Percentiles rank a stretch among this genome's conserved stretches.
Conservation (phyloP, 148 eudicot species). For the Amaranthus hypochondriacus region DNA sequence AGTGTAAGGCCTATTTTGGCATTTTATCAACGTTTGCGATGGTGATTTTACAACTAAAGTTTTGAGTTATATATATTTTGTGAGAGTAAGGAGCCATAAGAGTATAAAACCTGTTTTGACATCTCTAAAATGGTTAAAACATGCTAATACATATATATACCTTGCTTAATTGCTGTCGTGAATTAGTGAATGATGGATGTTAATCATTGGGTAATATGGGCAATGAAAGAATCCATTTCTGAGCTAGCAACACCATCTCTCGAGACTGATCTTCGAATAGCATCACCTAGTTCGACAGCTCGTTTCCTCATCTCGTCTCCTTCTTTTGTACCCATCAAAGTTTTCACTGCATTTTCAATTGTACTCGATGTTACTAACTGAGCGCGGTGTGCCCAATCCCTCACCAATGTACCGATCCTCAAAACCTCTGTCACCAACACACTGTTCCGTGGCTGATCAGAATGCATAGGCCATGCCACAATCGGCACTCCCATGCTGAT, state of each 20-base stretch:
- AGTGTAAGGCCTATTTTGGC: too few relatives aligned
- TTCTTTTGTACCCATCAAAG: conserved; percentile 35
- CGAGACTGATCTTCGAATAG: conserved; percentile 19
- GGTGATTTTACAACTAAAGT: too few relatives aligned
- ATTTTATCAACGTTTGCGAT: too few relatives aligned
- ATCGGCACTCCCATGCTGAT: conserved; percentile 54
- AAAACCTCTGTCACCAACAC: conserved; percentile 35
- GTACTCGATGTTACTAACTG: conserved; percentile 22
- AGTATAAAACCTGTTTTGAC: too few relatives aligned
- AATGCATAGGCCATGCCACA: conserved; percentile 57
- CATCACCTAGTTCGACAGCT: conserved; percentile 28
- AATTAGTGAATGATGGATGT: not conserved
- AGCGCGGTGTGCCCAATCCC: conserved; percentile 34
- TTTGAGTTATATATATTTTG: too few relatives aligned
- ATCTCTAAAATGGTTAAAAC: too few relatives aligned
- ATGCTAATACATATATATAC: too few relatives aligned
- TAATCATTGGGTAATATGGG: conserved; percentile 11
- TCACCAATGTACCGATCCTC: conserved; percentile 30
- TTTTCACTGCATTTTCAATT: conserved; percentile 27
- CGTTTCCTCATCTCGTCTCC: conserved; percentile 40
- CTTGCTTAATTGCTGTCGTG: too few relatives aligned
- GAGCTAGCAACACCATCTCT: conserved; percentile 33
- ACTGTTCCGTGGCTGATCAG: conserved; percentile 52
- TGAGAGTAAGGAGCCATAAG: too few relatives aligned
- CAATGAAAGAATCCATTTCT: conserved; percentile 46